phyloP scores from a whole-genome alignment of 352 stramenopile species.

The Pythium coloratum region DNA sequence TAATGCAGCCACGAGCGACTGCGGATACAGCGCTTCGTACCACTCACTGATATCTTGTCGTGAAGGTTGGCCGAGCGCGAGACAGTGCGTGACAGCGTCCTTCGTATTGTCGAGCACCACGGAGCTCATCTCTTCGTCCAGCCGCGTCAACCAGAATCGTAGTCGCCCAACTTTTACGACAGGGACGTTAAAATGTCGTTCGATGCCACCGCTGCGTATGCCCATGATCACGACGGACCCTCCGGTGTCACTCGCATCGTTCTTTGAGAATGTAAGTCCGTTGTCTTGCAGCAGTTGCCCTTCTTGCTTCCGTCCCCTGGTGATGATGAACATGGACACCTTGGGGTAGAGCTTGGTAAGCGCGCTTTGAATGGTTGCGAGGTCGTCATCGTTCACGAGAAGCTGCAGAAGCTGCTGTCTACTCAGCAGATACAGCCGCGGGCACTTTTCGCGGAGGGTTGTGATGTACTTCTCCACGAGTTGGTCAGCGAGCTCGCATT shows the following conservation, averaged over 20 bases:
- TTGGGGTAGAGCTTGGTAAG: constrained; percentile 44
- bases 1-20: constrained; percentile 32
- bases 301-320: constrained; percentile 21
- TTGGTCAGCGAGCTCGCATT: constrained; percentile 40
- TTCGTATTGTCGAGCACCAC: constrained; percentile 45
- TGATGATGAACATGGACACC: constrained; percentile 38
- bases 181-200: constrained; percentile 26
- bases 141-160: constrained; percentile 62
- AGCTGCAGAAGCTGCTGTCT: constrained; percentile 44
- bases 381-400: constrained; percentile 41
- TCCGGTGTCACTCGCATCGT: background rate
- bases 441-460: constrained; percentile 36
- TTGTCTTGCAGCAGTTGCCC: constrained; percentile 10
- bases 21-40: constrained; percentile 26
- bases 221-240: constrained; percentile 18
- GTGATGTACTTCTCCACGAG: constrained; percentile 45
- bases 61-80: background rate
- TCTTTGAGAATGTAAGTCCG: background rate
- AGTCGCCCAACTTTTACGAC: constrained; percentile 71
- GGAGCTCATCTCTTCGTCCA: constrained; percentile 60
- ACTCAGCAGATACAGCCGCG: constrained; percentile 42
- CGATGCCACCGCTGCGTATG: background rate
- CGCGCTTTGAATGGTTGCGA: constrained; percentile 27
- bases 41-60: background rate
- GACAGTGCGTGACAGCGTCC: constrained; percentile 18